A percentile compares a stretch with the other conserved stretches of the same genome.
Conservation (phyloP, 768 basidiomycete genomes). For the Kockovaella imperatae region DNA sequence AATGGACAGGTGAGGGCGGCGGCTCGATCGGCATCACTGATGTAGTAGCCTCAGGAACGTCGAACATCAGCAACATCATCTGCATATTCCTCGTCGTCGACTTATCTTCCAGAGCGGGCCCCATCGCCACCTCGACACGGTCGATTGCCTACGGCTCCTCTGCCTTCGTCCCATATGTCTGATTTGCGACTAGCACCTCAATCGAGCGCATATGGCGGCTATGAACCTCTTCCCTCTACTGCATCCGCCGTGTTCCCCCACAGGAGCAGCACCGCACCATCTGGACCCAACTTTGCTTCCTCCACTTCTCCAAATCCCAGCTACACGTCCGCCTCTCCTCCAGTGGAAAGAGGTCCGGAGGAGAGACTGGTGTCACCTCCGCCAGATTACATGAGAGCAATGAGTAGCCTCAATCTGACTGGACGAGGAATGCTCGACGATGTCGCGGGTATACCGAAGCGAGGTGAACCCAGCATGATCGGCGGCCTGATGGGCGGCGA, state of each 20-base stretch:
- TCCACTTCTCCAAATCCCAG: not conserved
- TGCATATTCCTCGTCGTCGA: no score
- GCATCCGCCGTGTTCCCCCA: constrained; percentile 22
- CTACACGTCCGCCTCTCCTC: constrained; percentile 1
- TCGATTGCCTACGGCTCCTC: no score
- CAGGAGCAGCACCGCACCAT: constrained; percentile 6
- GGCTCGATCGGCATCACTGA: no score
- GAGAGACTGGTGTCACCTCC: constrained; percentile 11
- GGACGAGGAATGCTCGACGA: constrained; percentile 18
- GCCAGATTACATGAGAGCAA: constrained; percentile 14
- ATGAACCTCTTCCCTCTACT: constrained; percentile 19
- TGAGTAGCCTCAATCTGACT: constrained; percentile 15
- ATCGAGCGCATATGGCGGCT: constrained; percentile 13
- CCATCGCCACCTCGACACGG: no score
- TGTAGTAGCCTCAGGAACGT: no score
- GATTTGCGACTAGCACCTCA: no score
- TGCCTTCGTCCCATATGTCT: no score
- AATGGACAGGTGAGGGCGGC: no score
- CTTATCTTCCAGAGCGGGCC: no score
- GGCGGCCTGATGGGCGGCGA: not conserved
- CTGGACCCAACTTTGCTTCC: not conserved
- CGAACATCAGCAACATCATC: no score
- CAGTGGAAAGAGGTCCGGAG: not conserved
- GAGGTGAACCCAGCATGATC: not conserved
- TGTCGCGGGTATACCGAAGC: constrained; percentile 17